Base-by-base conservation (phyloP, 1,284 basidiomycete genomes). In the Athelia sp. region DNA sequence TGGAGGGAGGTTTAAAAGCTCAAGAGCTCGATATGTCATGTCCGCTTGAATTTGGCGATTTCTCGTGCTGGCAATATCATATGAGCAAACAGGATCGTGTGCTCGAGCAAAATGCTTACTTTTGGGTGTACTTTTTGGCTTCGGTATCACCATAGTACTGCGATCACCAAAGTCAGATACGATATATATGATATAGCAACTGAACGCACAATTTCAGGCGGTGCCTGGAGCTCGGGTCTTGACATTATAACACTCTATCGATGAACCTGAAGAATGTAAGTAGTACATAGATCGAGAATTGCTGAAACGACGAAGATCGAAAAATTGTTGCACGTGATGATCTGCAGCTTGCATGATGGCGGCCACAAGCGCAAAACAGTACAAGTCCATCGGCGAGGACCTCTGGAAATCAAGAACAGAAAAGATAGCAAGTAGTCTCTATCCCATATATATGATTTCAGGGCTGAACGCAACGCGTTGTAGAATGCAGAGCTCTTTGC, bases 401-500 rank as follows among this genome's bases (percentile, higher is more conserved):
- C 79, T 93, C 32, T 96, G 93, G 93, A 96, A 94, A 65, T 75
- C 81, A 15, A 78, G 90, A 48, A 81, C 91, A 3, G 93, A 96
- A 68, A 95, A 95, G 76, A 90, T 93, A 46, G 92, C 93, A 62
- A 66, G 88, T 67, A 3, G 2, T 22, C 19, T 38, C 3, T 31
- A 10, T 47, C 13, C 36, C 19, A 46, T 24, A n/a, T 14, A 34
- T 32, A 6, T 18, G 15, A 38, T 18, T 34, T 24, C 45, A 45
- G 46, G 46, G 23, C 18, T 46, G 45, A 50, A 54, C 36, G 59
- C 59, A 51, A 62, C 59, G 56, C 43, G 56, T 34, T 46, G 47
- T 65, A 93, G 92, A 99, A 97, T 67, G 92, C 93, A 60, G 97
- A 99, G 69, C 80, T 99, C 18, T 99, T 99, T 68, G 89, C 95